A percentile compares a stretch with the other conserved stretches of the same genome.
phyloP scores from a whole-genome alignment of 257 asterid species.

The Solanum neorickii region DNA sequence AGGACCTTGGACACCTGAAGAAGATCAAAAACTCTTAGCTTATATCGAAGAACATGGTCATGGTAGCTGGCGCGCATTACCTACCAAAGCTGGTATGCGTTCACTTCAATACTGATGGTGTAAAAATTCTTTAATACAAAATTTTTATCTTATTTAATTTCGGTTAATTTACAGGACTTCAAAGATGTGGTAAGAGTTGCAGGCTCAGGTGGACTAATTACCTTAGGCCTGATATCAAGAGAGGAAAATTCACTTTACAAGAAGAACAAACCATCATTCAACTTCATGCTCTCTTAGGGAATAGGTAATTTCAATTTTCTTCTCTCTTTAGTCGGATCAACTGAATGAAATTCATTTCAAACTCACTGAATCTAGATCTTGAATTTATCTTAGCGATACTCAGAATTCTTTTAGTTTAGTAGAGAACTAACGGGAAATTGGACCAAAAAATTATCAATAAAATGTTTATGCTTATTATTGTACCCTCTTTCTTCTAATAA shows the following conservation, averaged over 20 bases:
- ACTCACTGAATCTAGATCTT: not conserved
- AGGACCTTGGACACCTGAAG: constrained; percentile 98
- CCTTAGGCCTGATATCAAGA: constrained; percentile 82
- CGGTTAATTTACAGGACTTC: constrained; percentile 35
- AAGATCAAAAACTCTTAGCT: constrained; percentile 78
- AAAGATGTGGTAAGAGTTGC: constrained; percentile 91
- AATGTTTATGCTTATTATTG: not conserved
- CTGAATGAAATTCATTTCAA: not conserved
- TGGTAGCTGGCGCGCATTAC: constrained; percentile 96
- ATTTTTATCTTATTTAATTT: not conserved
- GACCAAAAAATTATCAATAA: not conserved
- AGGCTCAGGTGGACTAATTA: constrained; percentile 86
- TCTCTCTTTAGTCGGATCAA: not conserved
- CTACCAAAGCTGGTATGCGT: constrained; percentile 60
- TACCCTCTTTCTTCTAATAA: not conserved
- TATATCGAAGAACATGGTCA: constrained; percentile 83
- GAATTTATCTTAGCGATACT: not conserved
- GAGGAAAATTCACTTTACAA: constrained; percentile 81
- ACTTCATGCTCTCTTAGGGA: constrained; percentile 92
- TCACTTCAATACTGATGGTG: not conserved
- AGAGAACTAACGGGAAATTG: not conserved
- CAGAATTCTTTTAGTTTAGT: not conserved
- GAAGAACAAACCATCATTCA: constrained; percentile 95
- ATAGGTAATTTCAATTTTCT: constrained; percentile 31
- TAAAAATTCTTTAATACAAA: not conserved